These are phyloP conservation scores for Hysterium pulicare DNA, from an alignment of 2,329 filamentous ascomycete species.

Conservation along the genomic window DNA sequence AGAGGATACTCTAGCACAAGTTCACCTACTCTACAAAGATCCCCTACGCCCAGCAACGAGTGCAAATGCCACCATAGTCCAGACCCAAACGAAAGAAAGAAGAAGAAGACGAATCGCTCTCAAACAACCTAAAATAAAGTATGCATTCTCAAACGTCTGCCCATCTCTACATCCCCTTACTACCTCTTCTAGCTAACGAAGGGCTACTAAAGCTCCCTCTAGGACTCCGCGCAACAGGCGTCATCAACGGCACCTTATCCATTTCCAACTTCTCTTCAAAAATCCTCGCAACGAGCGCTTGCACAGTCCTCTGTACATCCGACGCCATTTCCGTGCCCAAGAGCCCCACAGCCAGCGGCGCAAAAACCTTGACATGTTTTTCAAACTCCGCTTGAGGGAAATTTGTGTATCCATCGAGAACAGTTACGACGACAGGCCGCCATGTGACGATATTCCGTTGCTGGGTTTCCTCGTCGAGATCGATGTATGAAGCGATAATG, in stretches of 20 bases:
- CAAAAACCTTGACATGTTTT: constrained; percentile 77
- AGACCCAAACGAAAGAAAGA: no score
- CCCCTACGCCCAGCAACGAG: no score
- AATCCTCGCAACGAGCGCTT: constrained; percentile 73
- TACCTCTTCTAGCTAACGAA: background rate
- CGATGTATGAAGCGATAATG: constrained; percentile 81
- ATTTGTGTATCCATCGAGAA: constrained; percentile 84
- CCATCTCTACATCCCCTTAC: constrained; percentile 2
- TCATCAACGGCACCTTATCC: constrained; percentile 23
- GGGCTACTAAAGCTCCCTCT: constrained; percentile 1
- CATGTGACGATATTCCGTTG: constrained; percentile 96
- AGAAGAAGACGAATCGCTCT: no score
- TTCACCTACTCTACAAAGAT: no score
- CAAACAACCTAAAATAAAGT: no score
- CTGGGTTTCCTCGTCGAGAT: constrained; percentile 91
- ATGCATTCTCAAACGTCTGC: background rate
- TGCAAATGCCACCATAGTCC: no score
- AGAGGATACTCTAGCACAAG: no score
- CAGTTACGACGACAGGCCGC: constrained; percentile 94
- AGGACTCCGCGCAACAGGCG: constrained; percentile 16
- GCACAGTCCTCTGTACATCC: constrained; percentile 75
- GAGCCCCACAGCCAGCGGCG: constrained; percentile 79
- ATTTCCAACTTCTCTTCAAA: constrained; percentile 57
- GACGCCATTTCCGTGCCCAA: constrained; percentile 75
- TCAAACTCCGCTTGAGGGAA: constrained; percentile 80